Evolutionary conservation across 495 filamentous ascomycete species (phyloP).

Genomic region (Pseudoneurospora amorphoporcata): DNA sequence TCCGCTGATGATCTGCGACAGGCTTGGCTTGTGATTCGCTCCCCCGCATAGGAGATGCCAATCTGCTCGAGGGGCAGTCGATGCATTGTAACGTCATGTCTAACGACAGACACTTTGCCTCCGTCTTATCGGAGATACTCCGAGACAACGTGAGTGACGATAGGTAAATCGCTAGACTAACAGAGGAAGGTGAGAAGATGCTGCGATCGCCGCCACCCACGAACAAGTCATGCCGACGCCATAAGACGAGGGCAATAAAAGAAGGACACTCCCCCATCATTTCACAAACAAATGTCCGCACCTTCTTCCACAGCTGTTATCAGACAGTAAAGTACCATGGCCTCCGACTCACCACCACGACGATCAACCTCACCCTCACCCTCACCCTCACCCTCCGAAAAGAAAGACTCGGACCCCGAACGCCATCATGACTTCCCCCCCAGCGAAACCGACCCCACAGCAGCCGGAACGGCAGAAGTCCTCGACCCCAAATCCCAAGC

Average conservation of each 20-base stretch:
- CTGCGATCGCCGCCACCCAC: not conserved
- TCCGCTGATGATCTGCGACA: not conserved
- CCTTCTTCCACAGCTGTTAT: not conserved
- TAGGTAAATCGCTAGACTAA: not conserved
- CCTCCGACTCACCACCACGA: not conserved
- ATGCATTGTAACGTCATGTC: not conserved
- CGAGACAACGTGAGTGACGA: not conserved
- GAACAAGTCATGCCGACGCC: not conserved
- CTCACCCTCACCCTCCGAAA: not conserved
- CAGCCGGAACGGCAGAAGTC: not conserved
- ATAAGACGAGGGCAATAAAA: not conserved
- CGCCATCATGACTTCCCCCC: not conserved
- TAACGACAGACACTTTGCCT: not conserved
- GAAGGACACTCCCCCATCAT: not conserved
- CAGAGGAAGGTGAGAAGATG: not conserved
- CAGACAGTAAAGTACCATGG: not conserved
- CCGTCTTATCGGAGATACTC: not conserved
- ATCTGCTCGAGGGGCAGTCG: not conserved
- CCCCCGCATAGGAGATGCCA: not conserved
- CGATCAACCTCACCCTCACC: not conserved
- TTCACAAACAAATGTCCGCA: not conserved
- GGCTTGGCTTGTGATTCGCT: not conserved
- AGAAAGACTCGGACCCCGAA: not conserved
- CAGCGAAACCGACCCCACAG: not conserved
- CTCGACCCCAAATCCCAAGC: constrained; percentile 45